These are phyloP conservation scores for Vigna mungo DNA, from an alignment of 306 rosid species.

Conservation along the genomic window DNA sequence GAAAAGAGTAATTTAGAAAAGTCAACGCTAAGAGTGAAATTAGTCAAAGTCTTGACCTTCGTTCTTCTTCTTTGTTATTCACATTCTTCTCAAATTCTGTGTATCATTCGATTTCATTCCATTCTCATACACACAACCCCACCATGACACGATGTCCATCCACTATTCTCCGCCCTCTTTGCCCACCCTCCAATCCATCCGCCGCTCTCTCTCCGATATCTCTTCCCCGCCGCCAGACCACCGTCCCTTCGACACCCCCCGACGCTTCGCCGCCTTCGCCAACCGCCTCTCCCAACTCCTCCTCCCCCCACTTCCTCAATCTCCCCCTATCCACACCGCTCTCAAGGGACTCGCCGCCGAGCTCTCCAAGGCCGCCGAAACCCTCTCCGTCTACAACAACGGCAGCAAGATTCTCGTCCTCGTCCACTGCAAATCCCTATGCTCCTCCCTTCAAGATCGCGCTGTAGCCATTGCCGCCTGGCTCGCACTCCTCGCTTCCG, in stretches of 20 bases:
- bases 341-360: conserved; percentile 7
- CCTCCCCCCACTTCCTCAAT: not conserved
- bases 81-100: not conserved
- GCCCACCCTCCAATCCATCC: conserved; percentile 43
- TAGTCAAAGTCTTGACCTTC: not conserved
- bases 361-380: conserved; percentile 16
- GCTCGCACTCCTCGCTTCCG: conserved; percentile 26
- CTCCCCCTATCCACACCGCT: not conserved
- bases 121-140: not conserved
- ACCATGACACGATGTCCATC: conserved; percentile 29
- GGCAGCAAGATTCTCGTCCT: conserved; percentile 11
- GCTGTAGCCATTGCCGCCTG: not conserved
- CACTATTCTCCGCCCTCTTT: conserved; percentile 13
- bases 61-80: not conserved
- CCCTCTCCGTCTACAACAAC: conserved; percentile 1
- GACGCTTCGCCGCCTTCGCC: conserved; percentile 16
- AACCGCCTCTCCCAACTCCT: conserved; percentile 1
- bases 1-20: too few species aligned
- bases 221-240: conserved; percentile 11
- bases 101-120: not conserved
- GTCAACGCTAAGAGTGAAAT: not conserved
- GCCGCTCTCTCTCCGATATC: conserved; percentile 47
- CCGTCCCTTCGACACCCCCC: conserved; percentile 26
- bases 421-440: not conserved
- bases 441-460: not conserved